Evolutionary conservation across 768 basidiomycete genomes (phyloP), one percentile per base, ranked within the genome.

Genomic region (Lactarius akahatsu): DNA sequence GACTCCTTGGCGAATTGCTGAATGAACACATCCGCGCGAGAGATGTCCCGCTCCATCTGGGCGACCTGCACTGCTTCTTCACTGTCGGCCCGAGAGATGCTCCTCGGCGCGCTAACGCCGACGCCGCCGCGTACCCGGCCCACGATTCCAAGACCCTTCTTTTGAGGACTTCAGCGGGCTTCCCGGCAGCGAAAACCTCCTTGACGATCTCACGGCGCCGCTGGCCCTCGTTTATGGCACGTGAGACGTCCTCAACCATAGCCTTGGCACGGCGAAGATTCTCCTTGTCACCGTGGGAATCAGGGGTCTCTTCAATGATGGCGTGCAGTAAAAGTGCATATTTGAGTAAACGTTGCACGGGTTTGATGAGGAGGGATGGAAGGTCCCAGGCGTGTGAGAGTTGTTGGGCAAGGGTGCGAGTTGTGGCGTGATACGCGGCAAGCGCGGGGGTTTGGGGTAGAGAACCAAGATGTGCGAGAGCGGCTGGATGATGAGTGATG

Each of bases 331-430:
- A 83, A 10, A 98, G 84, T 0, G 92, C 87, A 73, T 99, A 99
- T 75, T 98, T 98, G 69, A 98, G 86, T 62, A 98, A 83, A 18
- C 96, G 87, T 73, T 98, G 97, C 4, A 99, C 94, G 40, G 97
- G 97, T 77, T 98, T 98, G 77, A 99, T 98, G 67, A 99, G 88
- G 45, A 98, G 84, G 0, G 94, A 94, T 6, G 92, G 82, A 32
- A 99, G 85, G 74, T 99, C 96, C 89, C 94, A 95, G 3, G 94
- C 91, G 72, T 93, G 89, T 0, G 92, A 91, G 15, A 91, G 82
- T 28, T 85, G 83, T 2, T 87, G 83, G 1, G 91, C 88, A 43
- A 90, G 80, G 13, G 79, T 81, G 65, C 85, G 83, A 20, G 90
- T 90, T 41, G 86, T 85, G 11, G 82, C 75, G 56, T 92, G 81